These are phyloP conservation scores for Strobilomyces dryophilus DNA, from an alignment of 768 basidiomycete genomes.

Conservation along the genomic window DNA sequence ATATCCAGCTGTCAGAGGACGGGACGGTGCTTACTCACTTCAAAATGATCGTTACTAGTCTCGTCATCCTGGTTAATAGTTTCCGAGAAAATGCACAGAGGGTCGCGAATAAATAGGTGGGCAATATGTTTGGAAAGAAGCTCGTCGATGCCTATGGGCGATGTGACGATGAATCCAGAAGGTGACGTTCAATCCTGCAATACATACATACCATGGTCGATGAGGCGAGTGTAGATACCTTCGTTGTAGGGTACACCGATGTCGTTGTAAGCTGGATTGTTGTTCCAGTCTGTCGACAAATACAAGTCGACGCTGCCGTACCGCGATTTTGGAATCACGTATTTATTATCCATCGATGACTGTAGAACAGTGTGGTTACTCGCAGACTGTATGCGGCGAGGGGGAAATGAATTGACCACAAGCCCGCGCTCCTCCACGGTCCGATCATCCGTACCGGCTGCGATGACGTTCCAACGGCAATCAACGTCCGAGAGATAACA, in stretches of 20 bases:
- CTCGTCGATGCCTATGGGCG: conserved; percentile 72
- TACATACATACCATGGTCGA: conserved; percentile 58
- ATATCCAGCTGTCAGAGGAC: neutral
- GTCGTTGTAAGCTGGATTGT: conserved; percentile 94
- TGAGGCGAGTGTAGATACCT: conserved; percentile 65
- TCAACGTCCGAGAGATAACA: conserved; percentile 96
- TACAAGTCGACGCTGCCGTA: conserved; percentile 97
- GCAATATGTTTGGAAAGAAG: conserved; percentile 87
- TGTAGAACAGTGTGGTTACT: conserved; percentile 31
- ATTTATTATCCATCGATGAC: conserved; percentile 74
- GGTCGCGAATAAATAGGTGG: conserved; percentile 97
- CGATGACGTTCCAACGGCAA: conserved; percentile 98
- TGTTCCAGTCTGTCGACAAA: conserved; percentile 80
- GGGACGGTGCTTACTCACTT: conserved; percentile 60
- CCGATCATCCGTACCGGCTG: conserved; percentile 96
- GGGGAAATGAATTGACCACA: conserved; percentile 45
- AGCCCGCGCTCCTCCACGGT: conserved; percentile 92
- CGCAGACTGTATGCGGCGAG: conserved; percentile 2
- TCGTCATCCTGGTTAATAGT: conserved; percentile 89
- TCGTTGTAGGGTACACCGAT: conserved; percentile 75
- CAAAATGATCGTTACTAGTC: conserved; percentile 90
- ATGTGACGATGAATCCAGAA: neutral
- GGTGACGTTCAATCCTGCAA: neutral
- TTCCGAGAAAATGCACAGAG: conserved; percentile 92
- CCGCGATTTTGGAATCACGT: conserved; percentile 90